Evolutionary conservation across 2,329 filamentous ascomycete genomes (phyloP).

Genomic region (Fusarium setosum): DNA sequence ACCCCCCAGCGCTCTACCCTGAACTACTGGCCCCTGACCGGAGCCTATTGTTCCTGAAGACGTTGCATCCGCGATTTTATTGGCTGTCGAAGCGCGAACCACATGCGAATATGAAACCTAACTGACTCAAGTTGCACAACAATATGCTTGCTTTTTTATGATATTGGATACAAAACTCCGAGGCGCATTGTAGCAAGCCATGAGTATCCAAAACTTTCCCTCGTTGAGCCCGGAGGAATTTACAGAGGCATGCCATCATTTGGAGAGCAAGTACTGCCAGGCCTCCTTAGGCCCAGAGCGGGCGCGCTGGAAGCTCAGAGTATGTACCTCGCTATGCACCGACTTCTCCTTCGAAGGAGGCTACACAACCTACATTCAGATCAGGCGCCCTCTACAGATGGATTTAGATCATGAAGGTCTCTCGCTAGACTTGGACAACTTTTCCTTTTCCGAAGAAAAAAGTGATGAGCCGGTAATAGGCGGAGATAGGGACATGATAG

Average conservation of each 20-base stretch:
- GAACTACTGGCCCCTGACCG: background rate
- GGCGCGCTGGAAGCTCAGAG: slow-evolving; percentile 64
- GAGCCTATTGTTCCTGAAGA: background rate
- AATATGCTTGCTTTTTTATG: background rate
- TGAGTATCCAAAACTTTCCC: slow-evolving; percentile 67
- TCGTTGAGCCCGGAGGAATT: slow-evolving; percentile 72
- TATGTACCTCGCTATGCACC: slow-evolving; percentile 62
- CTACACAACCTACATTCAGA: slow-evolving; percentile 66
- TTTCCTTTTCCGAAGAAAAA: slow-evolving; percentile 54
- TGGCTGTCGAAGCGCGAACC: slow-evolving; percentile 2
- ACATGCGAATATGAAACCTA: background rate
- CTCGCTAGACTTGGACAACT: slow-evolving; percentile 56
- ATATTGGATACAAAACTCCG: background rate
- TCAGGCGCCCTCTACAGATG: slow-evolving; percentile 63
- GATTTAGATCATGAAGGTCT: slow-evolving; percentile 58
- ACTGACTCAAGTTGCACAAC: slow-evolving; percentile 9
- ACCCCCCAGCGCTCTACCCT: slow-evolving; percentile 7
- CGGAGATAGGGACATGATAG: slow-evolving; percentile 60
- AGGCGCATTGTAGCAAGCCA: slow-evolving; percentile 18
- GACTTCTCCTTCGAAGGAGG: slow-evolving; percentile 55
- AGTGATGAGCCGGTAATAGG: slow-evolving; percentile 37
- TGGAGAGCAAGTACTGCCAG: slow-evolving; percentile 69
- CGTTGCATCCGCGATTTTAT: background rate
- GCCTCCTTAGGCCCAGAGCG: slow-evolving; percentile 67
- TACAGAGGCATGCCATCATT: slow-evolving; percentile 70